Conservation (phyloP, 495 filamentous ascomycete species). For the Daldinia caldariorum region DNA sequence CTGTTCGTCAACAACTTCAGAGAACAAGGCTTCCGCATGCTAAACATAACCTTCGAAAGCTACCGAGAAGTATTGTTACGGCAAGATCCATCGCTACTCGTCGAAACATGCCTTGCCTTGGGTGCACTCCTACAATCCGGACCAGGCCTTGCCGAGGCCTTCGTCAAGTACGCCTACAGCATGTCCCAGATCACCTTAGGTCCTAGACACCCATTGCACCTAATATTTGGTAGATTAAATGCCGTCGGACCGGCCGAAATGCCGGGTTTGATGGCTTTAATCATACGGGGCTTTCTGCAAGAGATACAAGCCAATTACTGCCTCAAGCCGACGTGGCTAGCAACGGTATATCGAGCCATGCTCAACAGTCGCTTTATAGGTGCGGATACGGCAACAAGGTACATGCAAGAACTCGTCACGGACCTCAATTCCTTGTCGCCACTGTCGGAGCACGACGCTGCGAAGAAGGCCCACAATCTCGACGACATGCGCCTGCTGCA, state of each 20-base stretch:
- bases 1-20: conserved; percentile 35
- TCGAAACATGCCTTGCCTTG: conserved; percentile 36
- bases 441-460: background rate
- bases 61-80: conserved; percentile 30
- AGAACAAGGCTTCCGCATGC: conserved; percentile 33
- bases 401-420: conserved; percentile 22
- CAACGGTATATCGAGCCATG: conserved; percentile 38
- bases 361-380: conserved; percentile 39
- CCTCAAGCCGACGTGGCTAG: conserved; percentile 39
- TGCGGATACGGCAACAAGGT: conserved; percentile 6
- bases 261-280: conserved; percentile 8
- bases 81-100: conserved; percentile 35
- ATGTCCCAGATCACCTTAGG: conserved; percentile 37
- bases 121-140: conserved; percentile 30
- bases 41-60: conserved; percentile 35
- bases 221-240: conserved; percentile 24
- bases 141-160: conserved; percentile 26
- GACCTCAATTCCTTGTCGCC: conserved; percentile 13
- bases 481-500: background rate
- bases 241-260: conserved; percentile 13
- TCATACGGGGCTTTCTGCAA: conserved; percentile 28
- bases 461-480: conserved; percentile 14
- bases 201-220: conserved; percentile 35
- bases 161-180: conserved; percentile 28
- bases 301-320: conserved; percentile 14